Evolutionary conservation across 225 moss, liverwort and hornwort genomes (phyloP), one percentile per base, ranked within the genome.

Genomic region (Sphagnum contortum): DNA sequence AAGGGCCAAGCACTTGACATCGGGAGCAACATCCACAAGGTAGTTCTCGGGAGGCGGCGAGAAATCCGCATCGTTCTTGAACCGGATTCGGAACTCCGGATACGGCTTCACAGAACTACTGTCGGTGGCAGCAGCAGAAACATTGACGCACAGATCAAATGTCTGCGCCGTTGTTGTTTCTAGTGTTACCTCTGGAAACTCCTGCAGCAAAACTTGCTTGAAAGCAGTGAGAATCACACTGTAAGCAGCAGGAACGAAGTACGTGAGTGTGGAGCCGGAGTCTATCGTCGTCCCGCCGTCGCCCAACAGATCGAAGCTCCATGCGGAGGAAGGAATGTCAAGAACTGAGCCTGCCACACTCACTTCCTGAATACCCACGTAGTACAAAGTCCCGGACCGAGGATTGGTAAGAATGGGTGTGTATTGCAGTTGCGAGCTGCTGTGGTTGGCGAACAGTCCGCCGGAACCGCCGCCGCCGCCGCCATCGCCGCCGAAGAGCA

Each of bases 131-230:
- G 47, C 44, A 6, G 14, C 62, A 0, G 62, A 47, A 10, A 9
- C 61, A 51, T 62, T 54, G 60, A 78, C 74, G 74, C 74, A 78
- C 44, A 74, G 66, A 47, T 74, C 78, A 49, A 78, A 50, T 3
- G 66, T 70, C 62, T 73, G 78, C 3, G 29, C 29, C 29, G 29
- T 29, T 29, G 29, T 29, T 29, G 29, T 29, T 29, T 29, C 29
- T 29, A 29, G 29, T 29, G 29, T n/a, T 7, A 73, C 12, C 48
- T 65, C 12, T 45, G 66, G 66, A 46, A 61, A 69, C 4, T 69
- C 63, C 50, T 61, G 68, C 44, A 49, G 14, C 6, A 47, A 11
- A 10, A 3, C 2, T 2, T 45, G n/a, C 46, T 4, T 12, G 4
- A 8, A 6, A 14, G 74, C 74, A 8, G 63, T 68, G 44, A 74